phyloP scores from a whole-genome alignment of 805 yeast species.

The Lachancea nothofagi region DNA sequence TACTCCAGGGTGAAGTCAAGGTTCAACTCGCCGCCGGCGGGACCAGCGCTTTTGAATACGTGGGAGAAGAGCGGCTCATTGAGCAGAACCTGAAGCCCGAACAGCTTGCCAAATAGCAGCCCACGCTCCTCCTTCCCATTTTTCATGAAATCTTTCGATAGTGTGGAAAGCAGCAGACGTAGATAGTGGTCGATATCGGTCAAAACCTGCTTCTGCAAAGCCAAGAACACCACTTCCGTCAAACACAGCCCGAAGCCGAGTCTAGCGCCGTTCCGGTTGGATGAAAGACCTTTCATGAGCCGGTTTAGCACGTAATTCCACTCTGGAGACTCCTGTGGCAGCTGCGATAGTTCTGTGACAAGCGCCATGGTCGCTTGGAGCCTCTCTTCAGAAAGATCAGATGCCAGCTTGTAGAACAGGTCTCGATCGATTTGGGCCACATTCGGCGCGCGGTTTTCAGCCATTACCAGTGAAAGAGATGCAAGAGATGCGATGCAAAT shows the following conservation, averaged over 20 bases:
- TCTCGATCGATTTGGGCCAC: slow-evolving; percentile 52
- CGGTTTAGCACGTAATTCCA: slow-evolving; percentile 81
- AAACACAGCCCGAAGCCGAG: slow-evolving; percentile 85
- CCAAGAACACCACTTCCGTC: slow-evolving; percentile 52
- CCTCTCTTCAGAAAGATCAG: slow-evolving; percentile 69
- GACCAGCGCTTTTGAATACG: slow-evolving; percentile 17
- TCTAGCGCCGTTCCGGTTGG: slow-evolving; percentile 78
- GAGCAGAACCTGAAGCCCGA: slow-evolving; percentile 73
- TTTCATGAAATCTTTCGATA: slow-evolving; percentile 38
- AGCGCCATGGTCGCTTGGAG: slow-evolving; percentile 63
- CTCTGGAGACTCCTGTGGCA: slow-evolving; percentile 43
- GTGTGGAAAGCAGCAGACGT: slow-evolving; percentile 18
- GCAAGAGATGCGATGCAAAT: too few relatives aligned
- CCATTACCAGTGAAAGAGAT: background rate
- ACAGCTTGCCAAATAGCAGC: slow-evolving; percentile 71
- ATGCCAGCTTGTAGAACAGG: slow-evolving; percentile 69
- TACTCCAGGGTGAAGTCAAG: slow-evolving; percentile 36
- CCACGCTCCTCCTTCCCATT: slow-evolving; percentile 85
- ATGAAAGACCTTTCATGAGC: slow-evolving; percentile 72
- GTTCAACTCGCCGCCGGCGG: slow-evolving; percentile 13
- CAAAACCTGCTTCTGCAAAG: slow-evolving; percentile 24
- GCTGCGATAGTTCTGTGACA: slow-evolving; percentile 50
- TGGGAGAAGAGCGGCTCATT: slow-evolving; percentile 42
- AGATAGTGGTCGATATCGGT: slow-evolving; percentile 21
- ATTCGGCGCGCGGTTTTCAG: background rate